Base-by-base conservation (phyloP, 352 stramenopile species). In the Phytophthora nicotianae region DNA sequence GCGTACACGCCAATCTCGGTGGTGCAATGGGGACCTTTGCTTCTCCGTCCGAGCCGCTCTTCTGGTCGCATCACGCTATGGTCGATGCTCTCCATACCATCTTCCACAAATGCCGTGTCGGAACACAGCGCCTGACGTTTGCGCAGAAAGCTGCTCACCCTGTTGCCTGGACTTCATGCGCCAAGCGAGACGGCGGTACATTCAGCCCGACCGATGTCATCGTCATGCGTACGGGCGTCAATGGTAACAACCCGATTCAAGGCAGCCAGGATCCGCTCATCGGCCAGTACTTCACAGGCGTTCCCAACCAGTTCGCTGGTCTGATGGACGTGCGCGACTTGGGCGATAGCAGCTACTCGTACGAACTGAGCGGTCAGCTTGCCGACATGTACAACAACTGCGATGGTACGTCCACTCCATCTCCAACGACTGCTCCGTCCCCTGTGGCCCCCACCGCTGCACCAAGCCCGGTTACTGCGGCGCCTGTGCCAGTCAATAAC, bases 41-140 rank as follows among this genome's bases (percentile, higher is more conserved):
- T 16, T 77, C 81, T 45, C 75, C 83, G 0, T 32, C 70, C 0
- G 85, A 91, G n/a, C 81, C 81, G 7, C 55, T 91, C n/a, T 93
- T 93, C 62, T 93, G 70, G 68, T 91, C 81, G 5, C 79, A 90
- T 49, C 85, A 93, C 65, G 49, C 79, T 0, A 86, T 77, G 63
- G 58, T 93, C 16, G 82, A 93, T 61, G 48, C 76, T 8, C 69
- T 93, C n/a, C 81, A 90, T 53, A 74, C 69, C 11, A 75, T 90
- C 24, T 91, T 86, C 60, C 75, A 89, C 81, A 83, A 91, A 54
- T 93, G 85, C 59, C 68, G 71, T 2, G 77, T 88, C 1, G 79
- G 81, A 4, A 68, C 65, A 5, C 49, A 65, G 17, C 66, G 61
- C 2, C 37, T 89, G 16, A 83, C 75, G 29, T 72, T 85, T 35